Evolutionary conservation across 176 grass and related monocot genomes (phyloP).

Genomic region (Calamus simplicifolius): DNA sequence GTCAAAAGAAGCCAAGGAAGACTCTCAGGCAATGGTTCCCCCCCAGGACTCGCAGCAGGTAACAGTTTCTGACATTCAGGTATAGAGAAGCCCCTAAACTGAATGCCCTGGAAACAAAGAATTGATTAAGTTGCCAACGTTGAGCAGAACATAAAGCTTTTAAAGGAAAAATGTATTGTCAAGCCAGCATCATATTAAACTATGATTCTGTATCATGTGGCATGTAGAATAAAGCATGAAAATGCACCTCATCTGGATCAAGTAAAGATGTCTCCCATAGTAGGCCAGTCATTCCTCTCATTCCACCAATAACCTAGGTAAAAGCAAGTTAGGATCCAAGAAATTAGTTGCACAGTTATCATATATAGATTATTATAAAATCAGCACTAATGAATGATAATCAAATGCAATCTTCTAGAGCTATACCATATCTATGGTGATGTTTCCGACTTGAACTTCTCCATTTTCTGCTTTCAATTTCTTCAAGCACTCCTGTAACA

Average conservation of each 20-base stretch:
- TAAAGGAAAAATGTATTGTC: neutral
- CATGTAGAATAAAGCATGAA: neutral
- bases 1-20: conserved; percentile 99
- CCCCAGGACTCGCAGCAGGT: conserved; percentile 51
- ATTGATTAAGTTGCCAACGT: neutral
- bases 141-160: too few species aligned
- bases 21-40: conserved; percentile 93
- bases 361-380: too few species aligned
- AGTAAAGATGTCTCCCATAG: conserved; percentile 99
- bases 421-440: conserved; percentile 81
- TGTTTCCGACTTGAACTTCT: conserved; percentile 96
- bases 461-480: conserved; percentile 85
- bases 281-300: conserved; percentile 96
- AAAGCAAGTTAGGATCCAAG: conserved; percentile 9
- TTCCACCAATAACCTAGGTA: conserved; percentile 88
- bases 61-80: conserved; percentile 93
- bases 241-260: conserved; percentile 91
- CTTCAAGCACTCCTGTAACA: conserved; percentile 78
- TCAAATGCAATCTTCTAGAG: neutral
- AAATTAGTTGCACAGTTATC: too few species aligned
- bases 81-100: conserved; percentile 92
- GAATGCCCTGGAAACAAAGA: conserved; percentile 60
- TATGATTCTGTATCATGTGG: too few species aligned
- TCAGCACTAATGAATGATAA: too few species aligned
- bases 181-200: neutral